phyloP scores from a whole-genome alignment of 805 yeast genomes.

The Zygotorulaspora sp. region DNA sequence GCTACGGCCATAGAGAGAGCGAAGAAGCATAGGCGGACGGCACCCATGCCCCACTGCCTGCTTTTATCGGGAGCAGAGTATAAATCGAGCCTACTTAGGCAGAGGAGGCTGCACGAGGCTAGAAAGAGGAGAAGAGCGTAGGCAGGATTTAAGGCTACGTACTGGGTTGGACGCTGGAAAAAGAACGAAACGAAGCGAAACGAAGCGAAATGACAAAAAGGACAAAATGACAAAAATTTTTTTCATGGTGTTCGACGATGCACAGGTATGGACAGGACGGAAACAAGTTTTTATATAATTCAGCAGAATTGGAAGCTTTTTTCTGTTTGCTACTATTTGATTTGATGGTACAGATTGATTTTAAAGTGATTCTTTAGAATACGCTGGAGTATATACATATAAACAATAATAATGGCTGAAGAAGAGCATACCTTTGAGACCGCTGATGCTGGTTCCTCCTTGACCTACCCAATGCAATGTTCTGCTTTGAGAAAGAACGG shows the following conservation, averaged over 20 bases:
- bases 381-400: no score
- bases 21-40: no score
- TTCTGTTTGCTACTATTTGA: background rate
- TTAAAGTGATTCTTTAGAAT: no score
- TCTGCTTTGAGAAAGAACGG: slow-evolving; percentile 99
- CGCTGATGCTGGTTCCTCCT: slow-evolving; percentile 98
- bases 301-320: background rate
- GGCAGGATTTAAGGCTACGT: no score
- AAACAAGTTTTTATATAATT: slow-evolving; percentile 1
- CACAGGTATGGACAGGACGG: background rate
- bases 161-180: no score
- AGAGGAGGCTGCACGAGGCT: no score
- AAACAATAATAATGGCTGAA: slow-evolving; percentile 33
- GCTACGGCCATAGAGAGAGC: no score
- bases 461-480: slow-evolving; percentile 99
- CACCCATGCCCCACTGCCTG: slow-evolving; percentile 1
- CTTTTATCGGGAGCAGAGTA: slow-evolving; percentile 3
- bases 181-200: background rate
- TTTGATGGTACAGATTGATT: no score
- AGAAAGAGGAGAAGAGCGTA: background rate
- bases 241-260: slow-evolving; percentile 1
- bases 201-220: background rate
- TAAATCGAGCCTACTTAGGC: no score
- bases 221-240: slow-evolving; percentile 1
- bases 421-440: slow-evolving; percentile 89